These are phyloP conservation scores for Lycium barbarum DNA, from an alignment of 257 asterid genomes.

Conservation along the genomic window DNA sequence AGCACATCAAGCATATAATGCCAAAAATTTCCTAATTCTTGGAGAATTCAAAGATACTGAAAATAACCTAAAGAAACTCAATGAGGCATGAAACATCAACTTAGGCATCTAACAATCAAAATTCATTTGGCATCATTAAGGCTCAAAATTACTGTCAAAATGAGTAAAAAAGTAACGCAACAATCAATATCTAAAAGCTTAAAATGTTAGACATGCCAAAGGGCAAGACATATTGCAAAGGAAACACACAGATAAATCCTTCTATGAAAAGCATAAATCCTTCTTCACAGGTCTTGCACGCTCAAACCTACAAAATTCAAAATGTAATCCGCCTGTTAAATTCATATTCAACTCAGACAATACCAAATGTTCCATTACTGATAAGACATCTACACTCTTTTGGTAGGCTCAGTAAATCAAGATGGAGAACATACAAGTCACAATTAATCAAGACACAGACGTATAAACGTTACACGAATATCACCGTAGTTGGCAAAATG, in stretches of 20 bases:
- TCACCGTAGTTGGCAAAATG: too few relatives aligned
- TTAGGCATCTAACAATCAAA: background rate
- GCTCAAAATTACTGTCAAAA: background rate
- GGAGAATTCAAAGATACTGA: background rate
- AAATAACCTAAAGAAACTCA: background rate
- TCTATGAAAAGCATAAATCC: background rate
- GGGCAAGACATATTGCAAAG: background rate
- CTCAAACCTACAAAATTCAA: conserved; percentile 38
- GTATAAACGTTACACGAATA: background rate
- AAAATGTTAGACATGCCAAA: background rate
- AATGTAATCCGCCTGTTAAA: background rate
- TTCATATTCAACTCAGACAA: background rate
- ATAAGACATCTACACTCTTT: background rate
- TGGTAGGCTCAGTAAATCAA: background rate
- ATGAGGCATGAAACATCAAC: background rate
- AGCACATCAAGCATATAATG: background rate
- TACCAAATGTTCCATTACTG: background rate
- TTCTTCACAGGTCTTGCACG: conserved; percentile 43
- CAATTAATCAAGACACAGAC: too few relatives aligned
- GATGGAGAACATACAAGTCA: too few relatives aligned
- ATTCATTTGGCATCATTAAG: background rate
- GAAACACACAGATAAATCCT: background rate
- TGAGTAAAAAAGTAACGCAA: background rate
- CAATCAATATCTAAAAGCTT: background rate
- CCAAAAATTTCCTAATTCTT: background rate